Evolutionary conservation across 345 rosid species (phyloP).

Genomic region (Eucalyptus camaldulensis): DNA sequence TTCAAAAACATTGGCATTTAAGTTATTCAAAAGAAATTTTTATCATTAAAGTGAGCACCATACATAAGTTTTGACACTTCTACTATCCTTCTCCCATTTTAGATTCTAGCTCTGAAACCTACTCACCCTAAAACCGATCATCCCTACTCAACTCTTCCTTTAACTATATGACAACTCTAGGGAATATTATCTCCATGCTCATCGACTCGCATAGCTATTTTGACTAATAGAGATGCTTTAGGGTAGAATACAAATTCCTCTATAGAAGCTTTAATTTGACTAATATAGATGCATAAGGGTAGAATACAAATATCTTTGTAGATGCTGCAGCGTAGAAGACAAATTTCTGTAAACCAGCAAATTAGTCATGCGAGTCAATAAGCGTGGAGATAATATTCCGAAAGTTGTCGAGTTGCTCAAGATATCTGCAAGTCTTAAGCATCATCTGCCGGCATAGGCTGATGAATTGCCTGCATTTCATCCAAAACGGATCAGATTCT

Average conservation of each 20-base stretch:
- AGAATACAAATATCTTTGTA: neutral
- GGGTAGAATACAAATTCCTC: neutral
- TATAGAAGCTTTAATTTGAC: neutral
- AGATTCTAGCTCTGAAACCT: no score
- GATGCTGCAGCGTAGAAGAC: neutral
- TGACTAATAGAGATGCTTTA: neutral
- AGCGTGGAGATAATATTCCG: neutral
- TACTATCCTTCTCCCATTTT: no score
- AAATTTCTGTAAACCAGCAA: neutral
- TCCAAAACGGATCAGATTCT: neutral
- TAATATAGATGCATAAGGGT: neutral
- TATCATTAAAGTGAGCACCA: rapidly evolving
- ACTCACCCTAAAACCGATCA: no score
- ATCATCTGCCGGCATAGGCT: neutral
- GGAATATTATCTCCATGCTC: neutral
- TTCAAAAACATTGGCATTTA: no score
- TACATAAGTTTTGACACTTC: no score
- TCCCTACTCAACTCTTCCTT: no score
- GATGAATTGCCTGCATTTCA: neutral
- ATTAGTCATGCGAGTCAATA: neutral
- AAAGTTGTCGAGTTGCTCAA: neutral
- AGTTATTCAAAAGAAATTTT: no score
- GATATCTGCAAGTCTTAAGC: neutral
- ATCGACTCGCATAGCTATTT: neutral
- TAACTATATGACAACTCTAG: no score